A percentile compares a stretch with the other conserved stretches of the same genome.
These are phyloP conservation scores for Rhytidiadelphus loreus DNA, from an alignment of 225 moss, liverwort and hornwort species.

Conservation along the genomic window DNA sequence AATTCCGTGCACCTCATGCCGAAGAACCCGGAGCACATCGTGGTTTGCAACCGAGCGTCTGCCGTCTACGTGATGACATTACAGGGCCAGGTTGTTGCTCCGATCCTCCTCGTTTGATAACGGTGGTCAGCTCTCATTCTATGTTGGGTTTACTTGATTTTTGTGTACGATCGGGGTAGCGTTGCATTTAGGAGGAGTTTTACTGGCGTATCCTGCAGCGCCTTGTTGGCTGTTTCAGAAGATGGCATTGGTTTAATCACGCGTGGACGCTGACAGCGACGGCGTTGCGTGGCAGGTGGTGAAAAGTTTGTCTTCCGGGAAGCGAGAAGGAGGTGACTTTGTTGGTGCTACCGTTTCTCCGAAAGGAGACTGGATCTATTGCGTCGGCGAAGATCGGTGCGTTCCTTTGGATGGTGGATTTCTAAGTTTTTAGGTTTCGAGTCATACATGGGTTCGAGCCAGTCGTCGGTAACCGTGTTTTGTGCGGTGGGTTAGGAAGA, in stretches of 20 bases:
- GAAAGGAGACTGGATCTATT: slow-evolving; percentile 99
- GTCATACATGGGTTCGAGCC: not conserved
- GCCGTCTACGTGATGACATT: slow-evolving; percentile 93
- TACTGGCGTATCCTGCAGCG: not conserved
- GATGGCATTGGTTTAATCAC: not conserved
- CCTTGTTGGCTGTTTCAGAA: not conserved
- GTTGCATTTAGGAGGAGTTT: not conserved
- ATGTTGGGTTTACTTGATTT: not conserved
- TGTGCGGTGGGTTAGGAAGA: not conserved
- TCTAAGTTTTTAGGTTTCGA: not conserved
- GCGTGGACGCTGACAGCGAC: not conserved
- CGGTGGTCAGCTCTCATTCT: not conserved
- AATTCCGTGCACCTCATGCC: slow-evolving; percentile 83
- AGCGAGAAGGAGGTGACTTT: slow-evolving; percentile 97
- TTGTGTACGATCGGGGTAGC: not conserved
- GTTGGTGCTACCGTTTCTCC: slow-evolving; percentile 87
- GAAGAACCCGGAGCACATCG: slow-evolving; percentile 80
- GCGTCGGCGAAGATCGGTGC: slow-evolving; percentile 97
- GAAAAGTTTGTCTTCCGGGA: slow-evolving; percentile 96
- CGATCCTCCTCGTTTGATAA: not conserved
- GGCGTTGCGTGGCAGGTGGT: slow-evolving; percentile 54
- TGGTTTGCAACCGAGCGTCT: slow-evolving; percentile 87
- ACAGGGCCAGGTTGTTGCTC: slow-evolving; percentile 77
- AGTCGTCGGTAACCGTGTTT: not conserved
- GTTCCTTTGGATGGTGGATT: not conserved